Conservation (phyloP, 2,329 filamentous ascomycete genomes). For the Tolypocladium cylindrosporum region DNA sequence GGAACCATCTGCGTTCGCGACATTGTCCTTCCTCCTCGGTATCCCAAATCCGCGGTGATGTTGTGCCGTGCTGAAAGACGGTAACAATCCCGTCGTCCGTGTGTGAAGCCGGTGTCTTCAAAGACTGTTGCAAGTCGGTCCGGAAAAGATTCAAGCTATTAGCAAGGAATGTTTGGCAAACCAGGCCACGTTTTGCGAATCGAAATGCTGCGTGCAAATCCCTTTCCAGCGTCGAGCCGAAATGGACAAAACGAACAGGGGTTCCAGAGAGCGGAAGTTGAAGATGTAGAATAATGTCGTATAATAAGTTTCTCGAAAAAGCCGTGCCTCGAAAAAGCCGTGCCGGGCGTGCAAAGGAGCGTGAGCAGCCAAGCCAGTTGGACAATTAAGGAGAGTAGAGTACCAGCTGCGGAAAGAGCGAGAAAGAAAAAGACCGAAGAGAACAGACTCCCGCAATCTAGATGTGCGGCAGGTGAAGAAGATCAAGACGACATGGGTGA, state of each 20-base stretch:
- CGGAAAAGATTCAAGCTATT: neutral
- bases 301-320: neutral
- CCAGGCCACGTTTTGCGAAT: neutral
- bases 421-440: neutral
- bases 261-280: neutral
- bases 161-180: neutral
- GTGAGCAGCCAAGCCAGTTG: conserved; percentile 51
- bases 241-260: neutral
- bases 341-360: conserved; percentile 29
- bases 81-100: neutral
- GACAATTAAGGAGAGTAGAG: conserved; percentile 26
- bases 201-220: neutral
- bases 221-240: neutral
- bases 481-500: neutral
- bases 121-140: neutral
- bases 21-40: conserved; percentile 22
- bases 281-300: neutral
- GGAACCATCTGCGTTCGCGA: conserved; percentile 39
- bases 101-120: neutral
- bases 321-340: neutral
- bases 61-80: neutral
- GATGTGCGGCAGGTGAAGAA: neutral
- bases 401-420: conserved; percentile 18
- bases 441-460: neutral
- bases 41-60: too few species aligned